Conservation (phyloP, 208 protist species). For the Trichomonas gallinae region DNA sequence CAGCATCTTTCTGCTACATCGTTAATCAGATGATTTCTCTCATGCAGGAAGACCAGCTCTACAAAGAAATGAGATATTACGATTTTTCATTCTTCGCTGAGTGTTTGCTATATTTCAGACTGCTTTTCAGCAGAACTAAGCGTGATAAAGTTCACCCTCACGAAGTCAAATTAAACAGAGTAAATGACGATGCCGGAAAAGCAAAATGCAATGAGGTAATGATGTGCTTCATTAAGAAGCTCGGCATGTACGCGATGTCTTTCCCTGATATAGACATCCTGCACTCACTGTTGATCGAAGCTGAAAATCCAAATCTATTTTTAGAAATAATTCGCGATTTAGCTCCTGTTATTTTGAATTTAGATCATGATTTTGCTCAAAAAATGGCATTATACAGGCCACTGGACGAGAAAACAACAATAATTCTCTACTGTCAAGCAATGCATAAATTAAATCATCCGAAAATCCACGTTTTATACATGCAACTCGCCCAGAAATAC, state of each 20-base stretch:
- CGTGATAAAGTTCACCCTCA: not conserved
- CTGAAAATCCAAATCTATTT: not conserved
- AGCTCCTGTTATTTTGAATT: not conserved
- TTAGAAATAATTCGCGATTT: not conserved
- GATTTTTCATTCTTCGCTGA: not conserved
- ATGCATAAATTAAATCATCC: not conserved
- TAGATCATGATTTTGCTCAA: not conserved
- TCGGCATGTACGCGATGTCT: not conserved
- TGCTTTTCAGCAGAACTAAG: not conserved
- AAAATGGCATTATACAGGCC: not conserved
- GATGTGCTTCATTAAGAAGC: not conserved
- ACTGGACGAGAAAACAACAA: not conserved
- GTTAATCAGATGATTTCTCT: not conserved
- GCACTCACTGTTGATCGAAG: not conserved
- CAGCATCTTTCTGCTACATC: not conserved
- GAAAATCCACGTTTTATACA: not conserved
- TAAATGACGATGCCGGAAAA: not conserved
- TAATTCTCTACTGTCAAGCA: not conserved
- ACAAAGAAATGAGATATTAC: not conserved
- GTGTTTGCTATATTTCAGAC: not conserved
- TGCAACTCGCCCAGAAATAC: not conserved
- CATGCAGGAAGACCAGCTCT: not conserved
- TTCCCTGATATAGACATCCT: not conserved
- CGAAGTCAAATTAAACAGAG: not conserved
- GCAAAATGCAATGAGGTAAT: not conserved